Evolutionary conservation across 192 early-diverging fungal species (phyloP), one percentile per base, ranked within the genome.

Genomic region (Rhizophagus clarus): DNA sequence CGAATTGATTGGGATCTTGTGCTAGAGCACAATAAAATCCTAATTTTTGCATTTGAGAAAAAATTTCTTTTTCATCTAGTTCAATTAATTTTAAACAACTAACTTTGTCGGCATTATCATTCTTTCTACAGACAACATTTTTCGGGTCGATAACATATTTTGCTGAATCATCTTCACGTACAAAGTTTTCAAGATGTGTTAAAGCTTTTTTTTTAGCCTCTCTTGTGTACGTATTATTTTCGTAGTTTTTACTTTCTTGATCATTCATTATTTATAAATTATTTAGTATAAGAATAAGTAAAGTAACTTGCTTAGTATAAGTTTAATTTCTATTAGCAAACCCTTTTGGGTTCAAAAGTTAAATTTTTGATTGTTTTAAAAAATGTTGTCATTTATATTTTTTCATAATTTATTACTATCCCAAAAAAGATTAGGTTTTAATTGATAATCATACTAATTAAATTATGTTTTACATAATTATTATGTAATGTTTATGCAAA

Each of bases 31-130:
- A 72, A 45, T 22, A 72, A 72, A 72, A 72, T 9, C 70, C 70
- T 9, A 72, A n/a, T 22, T 72, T 72, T 72, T 72, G 70, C 70
- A 72, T 72, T n/a, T 72, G 14, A 28, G 70, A 8, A 72, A 72
- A 72, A 22, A 72, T 72, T 72, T 72, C 70, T 72, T 31, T 42
- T 47, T 72, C n/a, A 47, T 47, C 42, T 15, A 72, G 47, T 47
- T 72, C 70, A 22, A 28, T 37, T 11, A 72, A 72, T 20, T 47
- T 37, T 42, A 72, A 20, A 72, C 70, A 72, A 47, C 40, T 72
- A 14, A 72, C 12, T 47, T 47, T 72, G 2, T 22, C 42, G 2
- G 32, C 20, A 12, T 42, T 15, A 26, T 37, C 40, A 22, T 22
- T 47, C 11, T 5, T 37, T 42, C 70, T 29, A 42, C 70, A 72